Base-by-base conservation (phyloP, 2,329 filamentous ascomycete species). In the Hysterium pulicare region DNA sequence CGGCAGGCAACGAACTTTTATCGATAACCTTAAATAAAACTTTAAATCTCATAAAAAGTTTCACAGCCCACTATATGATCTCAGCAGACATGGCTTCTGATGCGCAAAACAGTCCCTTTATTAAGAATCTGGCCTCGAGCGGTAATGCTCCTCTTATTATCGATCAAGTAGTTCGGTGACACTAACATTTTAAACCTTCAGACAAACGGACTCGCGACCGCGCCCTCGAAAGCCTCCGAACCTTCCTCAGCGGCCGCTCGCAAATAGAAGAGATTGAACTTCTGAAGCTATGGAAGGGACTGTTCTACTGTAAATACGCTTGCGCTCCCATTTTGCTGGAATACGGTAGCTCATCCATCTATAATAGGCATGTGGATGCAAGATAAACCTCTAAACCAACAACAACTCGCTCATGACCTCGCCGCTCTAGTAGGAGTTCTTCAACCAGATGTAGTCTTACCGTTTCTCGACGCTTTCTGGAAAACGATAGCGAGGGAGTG, bases 281-380 rank as follows among this genome's bases (percentile, higher is more conserved):
- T 38, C 75, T 91, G 47, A 95, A 95, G 72, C 79, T 97, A 51
- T 95, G 90, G 89, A 95, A 94, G 64, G 91, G 90, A 4, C 79
- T 97, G 16, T 96, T 93, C 74, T 96, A 90, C 76, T 82, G 79
- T 78, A 72, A 41, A 71, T 26, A 31, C 40, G 19, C 32, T 30
- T 30, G n/a, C 4, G 17, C 4, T 21, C 22, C 23, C 16, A 49
- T 22, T 16, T 19, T 11, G 16, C 13, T 11, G 31, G 20, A 7
- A 36, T 17, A 39, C 21, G 22, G 21, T 24, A 16, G 32, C 47
- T 55, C 30, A 56, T 38, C n/a, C n/a, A 34, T 26, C 13, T 22
- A 15, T 9, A 19, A 17, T 19, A 76, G 85, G 84, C 60, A 81
- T 93, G 59, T 96, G 89, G 85, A 93, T 95, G 83, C 89, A 85